Evolutionary conservation across 352 stramenopile species (phyloP).

Genomic region (Pythium utonaiense): DNA sequence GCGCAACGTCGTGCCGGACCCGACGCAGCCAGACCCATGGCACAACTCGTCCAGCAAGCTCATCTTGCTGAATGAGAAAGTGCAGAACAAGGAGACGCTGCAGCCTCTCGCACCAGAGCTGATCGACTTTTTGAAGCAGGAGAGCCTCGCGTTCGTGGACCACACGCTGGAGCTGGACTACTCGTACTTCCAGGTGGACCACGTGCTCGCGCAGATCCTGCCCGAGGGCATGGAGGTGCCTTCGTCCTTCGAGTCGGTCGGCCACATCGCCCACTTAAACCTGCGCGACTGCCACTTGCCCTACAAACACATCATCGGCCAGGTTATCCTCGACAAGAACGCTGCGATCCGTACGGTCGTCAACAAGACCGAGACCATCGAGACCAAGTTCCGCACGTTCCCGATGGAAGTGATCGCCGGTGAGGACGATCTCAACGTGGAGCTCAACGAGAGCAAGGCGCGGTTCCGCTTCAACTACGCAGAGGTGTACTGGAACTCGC

Average conservation of each 20-base stretch:
- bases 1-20: constrained; percentile 73
- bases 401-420: constrained; percentile 94
- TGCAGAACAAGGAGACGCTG: constrained; percentile 53
- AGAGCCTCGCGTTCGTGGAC: constrained; percentile 58
- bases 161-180: constrained; percentile 78
- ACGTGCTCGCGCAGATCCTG: constrained; percentile 82
- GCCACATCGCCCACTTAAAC: constrained; percentile 97
- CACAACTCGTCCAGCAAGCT: constrained; percentile 70
- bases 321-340: constrained; percentile 98
- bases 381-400: constrained; percentile 95
- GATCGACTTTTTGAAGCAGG: constrained; percentile 42
- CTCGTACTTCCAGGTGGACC: constrained; percentile 72
- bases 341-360: constrained; percentile 93
- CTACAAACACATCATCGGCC: constrained; percentile 96
- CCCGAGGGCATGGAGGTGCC: constrained; percentile 84
- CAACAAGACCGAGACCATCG: constrained; percentile 97
- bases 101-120: constrained; percentile 49
- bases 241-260: constrained; percentile 95
- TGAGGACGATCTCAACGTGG: constrained; percentile 81
- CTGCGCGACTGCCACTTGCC: constrained; percentile 92
- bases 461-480: constrained; percentile 94
- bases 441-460: constrained; percentile 92
- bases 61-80: constrained; percentile 63
- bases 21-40: constrained; percentile 51
- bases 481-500: constrained; percentile 97